Base-by-base conservation (phyloP, 495 filamentous ascomycete species). In the Neurospora sp. region DNA sequence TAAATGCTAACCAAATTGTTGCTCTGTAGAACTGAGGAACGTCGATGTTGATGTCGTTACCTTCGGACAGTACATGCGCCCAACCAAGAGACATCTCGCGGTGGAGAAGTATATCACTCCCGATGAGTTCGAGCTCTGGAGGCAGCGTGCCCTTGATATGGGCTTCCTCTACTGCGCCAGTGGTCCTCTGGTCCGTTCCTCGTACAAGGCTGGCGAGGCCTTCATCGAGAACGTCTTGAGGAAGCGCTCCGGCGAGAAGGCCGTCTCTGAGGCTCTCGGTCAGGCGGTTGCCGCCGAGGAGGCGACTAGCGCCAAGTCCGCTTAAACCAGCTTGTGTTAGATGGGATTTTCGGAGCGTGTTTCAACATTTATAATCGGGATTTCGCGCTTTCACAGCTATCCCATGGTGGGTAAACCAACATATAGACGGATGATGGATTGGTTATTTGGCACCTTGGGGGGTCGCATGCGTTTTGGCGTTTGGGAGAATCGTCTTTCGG, bases 41-140 rank as follows among this genome's bases (percentile, higher is more conserved):
- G 84, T 89, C 44, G 85, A 92, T 74, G 94, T 97, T 35, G 96
- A 99, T 74, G 93, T 99, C 14, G 93, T 99, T 44, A 99, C 96
- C 0, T 98, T 99, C 73, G 96, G 96, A 4, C 96, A 99, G 86
- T 99, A 99, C 85, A 99, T 99, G 96, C 92, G 94, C 5, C 96
- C 96, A 12, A 99, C 96, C 11, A 98, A 97, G 87, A 88, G 94
- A 4, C 96, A 99, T 83, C 95, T 99, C 90, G 90, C 94, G 78
- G 96, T 99, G 16, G 90, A 94, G 76, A 93, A 94, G 78, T 99
- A 99, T 79, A 88, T 98, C 41, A 94, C 94, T 0, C 96, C 96
- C 2, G 92, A 92, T 48, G 87, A 88, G 62, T 99, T 99, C 77
- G 96, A 98, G 78, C 82, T 91, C 72, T 98, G 96, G 96, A 88